phyloP scores from a whole-genome alignment of 805 yeast species.

The Wickerhamomyces mucosus region DNA sequence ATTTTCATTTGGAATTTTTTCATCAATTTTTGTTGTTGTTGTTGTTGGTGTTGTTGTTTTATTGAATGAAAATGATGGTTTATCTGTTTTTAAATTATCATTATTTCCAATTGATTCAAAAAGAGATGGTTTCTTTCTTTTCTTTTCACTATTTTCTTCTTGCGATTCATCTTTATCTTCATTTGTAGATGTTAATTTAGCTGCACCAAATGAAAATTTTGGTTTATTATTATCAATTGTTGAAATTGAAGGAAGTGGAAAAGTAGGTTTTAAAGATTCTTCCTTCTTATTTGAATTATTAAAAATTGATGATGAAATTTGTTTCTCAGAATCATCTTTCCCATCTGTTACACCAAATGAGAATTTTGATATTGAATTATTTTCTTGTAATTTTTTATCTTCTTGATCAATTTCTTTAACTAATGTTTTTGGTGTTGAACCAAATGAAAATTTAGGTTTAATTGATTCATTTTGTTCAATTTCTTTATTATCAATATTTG shows the following conservation, averaged over 20 bases:
- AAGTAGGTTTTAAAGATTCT: slow-evolving; percentile 6
- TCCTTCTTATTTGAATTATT: slow-evolving; percentile 3
- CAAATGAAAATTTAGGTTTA: slow-evolving; percentile 5
- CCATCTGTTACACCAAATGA: background rate
- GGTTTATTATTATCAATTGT: slow-evolving; percentile 5
- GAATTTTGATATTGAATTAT: background rate
- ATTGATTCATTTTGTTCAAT: background rate
- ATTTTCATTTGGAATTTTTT: too few species aligned
- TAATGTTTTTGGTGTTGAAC: background rate
- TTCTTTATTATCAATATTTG: background rate
- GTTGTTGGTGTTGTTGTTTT: slow-evolving; percentile 1
- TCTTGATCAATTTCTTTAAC: too few species aligned
- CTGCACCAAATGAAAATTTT: slow-evolving; percentile 8
- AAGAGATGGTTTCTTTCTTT: too few species aligned
- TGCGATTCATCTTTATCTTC: slow-evolving; percentile 2
- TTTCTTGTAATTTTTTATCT: too few species aligned
- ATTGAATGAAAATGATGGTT: slow-evolving; percentile 14
- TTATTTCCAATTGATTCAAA: too few species aligned
- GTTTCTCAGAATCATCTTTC: slow-evolving; percentile 4
- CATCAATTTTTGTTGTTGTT: background rate
- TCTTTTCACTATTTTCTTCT: too few species aligned
- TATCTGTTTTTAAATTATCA: too few species aligned
- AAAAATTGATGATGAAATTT: slow-evolving; percentile 11
- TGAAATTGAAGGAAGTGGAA: background rate
- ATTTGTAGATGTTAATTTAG: slow-evolving; percentile 5